Evolutionary conservation across 2,329 filamentous ascomycete genomes (phyloP).

Genomic region (Scopulariopsis brevicaulis): DNA sequence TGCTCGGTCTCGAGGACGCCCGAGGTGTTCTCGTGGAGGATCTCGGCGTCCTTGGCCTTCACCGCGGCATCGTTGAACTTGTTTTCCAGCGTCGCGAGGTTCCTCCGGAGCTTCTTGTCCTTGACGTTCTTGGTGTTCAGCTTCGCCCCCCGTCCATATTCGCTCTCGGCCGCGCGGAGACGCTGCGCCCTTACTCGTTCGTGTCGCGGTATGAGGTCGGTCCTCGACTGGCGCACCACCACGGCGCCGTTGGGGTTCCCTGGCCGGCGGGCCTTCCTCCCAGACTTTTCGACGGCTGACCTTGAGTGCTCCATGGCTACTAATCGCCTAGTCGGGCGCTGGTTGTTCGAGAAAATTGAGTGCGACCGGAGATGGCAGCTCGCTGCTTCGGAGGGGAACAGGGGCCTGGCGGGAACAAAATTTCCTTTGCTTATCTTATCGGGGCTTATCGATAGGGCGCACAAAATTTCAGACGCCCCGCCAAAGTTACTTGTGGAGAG

Average conservation of each 20-base stretch:
- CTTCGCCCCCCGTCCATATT: constrained; percentile 74
- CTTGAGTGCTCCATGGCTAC: constrained; percentile 18
- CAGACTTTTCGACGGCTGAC: constrained; percentile 18
- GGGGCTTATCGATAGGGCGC: constrained; percentile 9
- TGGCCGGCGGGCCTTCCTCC: constrained; percentile 20
- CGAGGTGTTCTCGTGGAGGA: constrained; percentile 73
- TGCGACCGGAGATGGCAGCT: neutral
- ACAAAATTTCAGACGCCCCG: constrained; percentile 13
- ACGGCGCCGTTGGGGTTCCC: constrained; percentile 39
- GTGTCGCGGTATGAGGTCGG: constrained; percentile 37
- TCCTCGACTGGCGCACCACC: constrained; percentile 33
- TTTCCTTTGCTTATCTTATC: constrained; percentile 7
- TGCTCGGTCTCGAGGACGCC: constrained; percentile 84
- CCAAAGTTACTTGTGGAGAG: neutral
- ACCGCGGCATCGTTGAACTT: constrained; percentile 75
- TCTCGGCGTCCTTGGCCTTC: constrained; percentile 89
- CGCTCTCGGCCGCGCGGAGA: constrained; percentile 52
- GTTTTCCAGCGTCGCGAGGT: constrained; percentile 64
- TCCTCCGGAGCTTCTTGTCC: constrained; percentile 82
- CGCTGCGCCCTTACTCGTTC: constrained; percentile 40
- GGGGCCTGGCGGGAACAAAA: neutral
- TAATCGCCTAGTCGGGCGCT: constrained; percentile 1
- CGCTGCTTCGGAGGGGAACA: neutral
- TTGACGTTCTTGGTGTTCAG: constrained; percentile 63
- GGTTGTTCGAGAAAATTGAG: neutral